Evolutionary conservation across 768 basidiomycete species (phyloP), one percentile per base, ranked within the genome.

Genomic region (Lentinula detonsa): DNA sequence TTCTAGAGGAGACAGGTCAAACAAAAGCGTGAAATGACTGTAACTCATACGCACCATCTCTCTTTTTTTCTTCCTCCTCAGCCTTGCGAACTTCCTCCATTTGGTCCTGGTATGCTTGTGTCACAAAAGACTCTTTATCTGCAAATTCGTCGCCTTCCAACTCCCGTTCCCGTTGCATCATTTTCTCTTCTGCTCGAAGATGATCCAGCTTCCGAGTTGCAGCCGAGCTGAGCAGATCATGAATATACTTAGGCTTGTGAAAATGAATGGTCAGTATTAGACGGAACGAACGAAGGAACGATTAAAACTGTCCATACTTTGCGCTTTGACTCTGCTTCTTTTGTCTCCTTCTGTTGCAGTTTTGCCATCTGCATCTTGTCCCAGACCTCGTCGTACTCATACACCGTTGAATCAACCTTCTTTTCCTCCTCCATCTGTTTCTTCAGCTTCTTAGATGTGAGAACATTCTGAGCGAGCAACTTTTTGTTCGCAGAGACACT

Each of bases 51-150:
- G 49, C 64, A 93, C 96, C 97, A 75, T 98, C 96, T 65, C 88
- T 80, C 67, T 78, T 74, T 73, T 81, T 89, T 73, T 98, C 97
- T 68, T 98, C 96, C 69, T 94, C 93, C 70, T 98, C 97, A 0
- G 95, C 93, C 69, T 75, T 82, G 60, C 93, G 81, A 5, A 98
- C 85, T 73, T 95, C 91, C 52, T 85, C 95, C 86, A 97, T 91
- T 74, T 98, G 97, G 53, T 92, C 90, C 71, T 94, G 95, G 76
- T 99, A 99, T 23, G 93, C 94, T 68, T 94, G 92, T 0, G 97
- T 99, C 54, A n/a, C 96, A 68, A 98, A 99, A n/a, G 86, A 81
- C 59, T 98, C 97, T 77, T 95, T 98, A 76, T 93, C 97, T 60
- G 81, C 81, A 71, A 93, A 99, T 71, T 94, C 84, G 63, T 95